A percentile compares a stretch with the other conserved stretches of the same genome.
Evolutionary conservation across 2,329 filamentous ascomycete species (phyloP).

Genomic region (Fusarium albidum): DNA sequence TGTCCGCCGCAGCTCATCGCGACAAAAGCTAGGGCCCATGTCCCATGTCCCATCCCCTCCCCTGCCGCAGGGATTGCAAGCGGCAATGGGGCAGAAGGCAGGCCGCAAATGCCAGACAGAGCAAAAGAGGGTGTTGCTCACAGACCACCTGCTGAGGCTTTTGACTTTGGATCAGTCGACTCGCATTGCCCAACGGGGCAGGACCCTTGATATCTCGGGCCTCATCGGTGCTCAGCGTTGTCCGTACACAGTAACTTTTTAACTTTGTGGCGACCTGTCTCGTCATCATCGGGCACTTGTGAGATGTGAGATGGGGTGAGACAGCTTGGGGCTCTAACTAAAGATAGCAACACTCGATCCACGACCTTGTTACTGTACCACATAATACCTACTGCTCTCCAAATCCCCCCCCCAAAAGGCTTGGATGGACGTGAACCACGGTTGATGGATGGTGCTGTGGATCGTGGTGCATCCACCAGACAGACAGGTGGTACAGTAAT

Average conservation of each 20-base stretch:
- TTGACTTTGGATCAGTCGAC: slow-evolving; percentile 4
- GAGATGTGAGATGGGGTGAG: slow-evolving; percentile 2
- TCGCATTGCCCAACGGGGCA: slow-evolving; percentile 29
- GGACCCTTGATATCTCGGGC: slow-evolving; percentile 32
- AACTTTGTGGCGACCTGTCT: slow-evolving; percentile 30
- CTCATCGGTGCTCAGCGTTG: slow-evolving; percentile 12
- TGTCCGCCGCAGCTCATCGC: slow-evolving; percentile 30
- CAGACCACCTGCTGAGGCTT: slow-evolving; percentile 27
- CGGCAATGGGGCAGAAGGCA: slow-evolving; percentile 33
- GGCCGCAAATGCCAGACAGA: slow-evolving; percentile 26
- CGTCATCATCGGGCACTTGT: slow-evolving; percentile 21
- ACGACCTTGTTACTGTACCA: slow-evolving; percentile 18
- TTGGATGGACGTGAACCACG: background rate
- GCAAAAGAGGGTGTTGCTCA: slow-evolving; percentile 11
- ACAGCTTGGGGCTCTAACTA: slow-evolving; percentile 7
- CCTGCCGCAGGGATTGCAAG: slow-evolving; percentile 35
- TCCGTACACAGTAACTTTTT: slow-evolving; percentile 23
- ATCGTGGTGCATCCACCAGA: slow-evolving; percentile 17
- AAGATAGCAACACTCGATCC: slow-evolving; percentile 12
- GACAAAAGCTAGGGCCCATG: slow-evolving; percentile 9
- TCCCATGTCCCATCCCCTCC: background rate
- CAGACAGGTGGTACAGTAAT: too few relatives aligned
- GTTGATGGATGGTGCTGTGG: slow-evolving; percentile 20
- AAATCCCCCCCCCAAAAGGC: slow-evolving; percentile 11
- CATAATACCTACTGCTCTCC: too few relatives aligned